Evolutionary conservation across 176 grass and related monocot species (phyloP), one percentile per base, ranked within the genome.

Genomic region (Ensete glaucum): DNA sequence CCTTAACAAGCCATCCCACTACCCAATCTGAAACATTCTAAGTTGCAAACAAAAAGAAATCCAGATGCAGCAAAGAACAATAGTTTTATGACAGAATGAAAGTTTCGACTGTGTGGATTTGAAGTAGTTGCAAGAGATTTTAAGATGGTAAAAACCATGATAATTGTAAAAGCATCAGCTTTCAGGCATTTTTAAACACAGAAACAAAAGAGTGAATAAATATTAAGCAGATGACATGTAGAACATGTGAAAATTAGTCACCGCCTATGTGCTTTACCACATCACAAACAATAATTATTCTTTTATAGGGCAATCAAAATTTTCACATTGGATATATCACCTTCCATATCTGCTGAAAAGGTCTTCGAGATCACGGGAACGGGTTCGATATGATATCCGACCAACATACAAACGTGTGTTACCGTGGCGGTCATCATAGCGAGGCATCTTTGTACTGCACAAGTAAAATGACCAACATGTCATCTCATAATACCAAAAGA

Each of bases 311-410:
- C 7, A 7, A 26, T 26, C 13, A 65, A 13, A 65, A 20, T 8
- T 2, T 65, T 13, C 26, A 65, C 9, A 23, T 22, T 65, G 10
- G 1, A 65, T 65, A 70, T 60, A 19, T 79, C 89, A 97, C 95
- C 95, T 99, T 88, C 95, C 95, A 84, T 99, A 99, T 85, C 82
- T 79, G 81, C 88, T 79, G 74, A 99, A 99, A 71, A 94, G 78
- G 63, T 91, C 90, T 80, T 99, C 95, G 19, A 99, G 76, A 73
- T 99, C 95, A 0, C 95, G 86, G 1, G 95, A 89, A 68, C 95
- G 86, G 58, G 91, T 94, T 16, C 86, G 88, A 24, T 91, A 78
- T 12, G 88, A 85, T 76, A 99, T 24, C 73, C 88, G 85, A 22
- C 95, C 95, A 50, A 99, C 95, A 55, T 99, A 99, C 81, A 99